Evolutionary conservation across 2,329 filamentous ascomycete species (phyloP).

Genomic region (Orbilia ellipsospora): DNA sequence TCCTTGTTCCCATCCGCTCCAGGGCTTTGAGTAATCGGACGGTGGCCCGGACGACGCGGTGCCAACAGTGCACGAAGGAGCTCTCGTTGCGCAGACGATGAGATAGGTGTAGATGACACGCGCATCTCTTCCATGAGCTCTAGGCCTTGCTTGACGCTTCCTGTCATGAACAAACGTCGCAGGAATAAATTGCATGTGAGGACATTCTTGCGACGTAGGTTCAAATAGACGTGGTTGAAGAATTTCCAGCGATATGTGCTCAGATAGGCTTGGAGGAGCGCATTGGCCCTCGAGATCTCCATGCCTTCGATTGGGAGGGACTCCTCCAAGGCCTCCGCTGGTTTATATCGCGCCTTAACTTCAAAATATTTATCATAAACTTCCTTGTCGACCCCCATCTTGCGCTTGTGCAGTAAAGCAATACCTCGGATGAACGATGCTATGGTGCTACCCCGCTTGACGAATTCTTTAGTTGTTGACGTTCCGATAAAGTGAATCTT

Average conservation of each 20-base stretch:
- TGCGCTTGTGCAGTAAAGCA: constrained; percentile 28
- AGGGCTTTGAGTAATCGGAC: constrained; percentile 48
- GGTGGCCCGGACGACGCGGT: constrained; percentile 50
- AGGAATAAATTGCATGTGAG: constrained; percentile 49
- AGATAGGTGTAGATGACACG: constrained; percentile 45
- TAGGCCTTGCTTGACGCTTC: constrained; percentile 46
- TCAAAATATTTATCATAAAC: constrained; percentile 41
- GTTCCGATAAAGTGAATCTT: constrained; percentile 33
- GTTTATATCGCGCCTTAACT: constrained; percentile 40
- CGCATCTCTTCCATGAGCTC: constrained; percentile 56
- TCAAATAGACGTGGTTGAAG: constrained; percentile 52
- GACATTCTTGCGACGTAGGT: constrained; percentile 41
- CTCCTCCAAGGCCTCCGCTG: constrained; percentile 46
- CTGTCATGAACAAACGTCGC: constrained; percentile 43
- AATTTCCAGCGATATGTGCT: constrained; percentile 53
- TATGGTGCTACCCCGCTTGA: constrained; percentile 37
- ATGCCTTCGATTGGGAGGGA: constrained; percentile 44
- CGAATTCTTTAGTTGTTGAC: constrained; percentile 31
- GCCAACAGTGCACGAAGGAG: constrained; percentile 55
- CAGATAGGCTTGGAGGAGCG: constrained; percentile 51
- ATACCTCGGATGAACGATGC: constrained; percentile 45
- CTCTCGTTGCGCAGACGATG: constrained; percentile 53
- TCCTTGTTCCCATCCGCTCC: constrained; percentile 45
- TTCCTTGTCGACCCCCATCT: constrained; percentile 26
- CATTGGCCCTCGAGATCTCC: constrained; percentile 43